These are phyloP conservation scores for Prunus salicina DNA, from an alignment of 306 rosid genomes.

Conservation along the genomic window DNA sequence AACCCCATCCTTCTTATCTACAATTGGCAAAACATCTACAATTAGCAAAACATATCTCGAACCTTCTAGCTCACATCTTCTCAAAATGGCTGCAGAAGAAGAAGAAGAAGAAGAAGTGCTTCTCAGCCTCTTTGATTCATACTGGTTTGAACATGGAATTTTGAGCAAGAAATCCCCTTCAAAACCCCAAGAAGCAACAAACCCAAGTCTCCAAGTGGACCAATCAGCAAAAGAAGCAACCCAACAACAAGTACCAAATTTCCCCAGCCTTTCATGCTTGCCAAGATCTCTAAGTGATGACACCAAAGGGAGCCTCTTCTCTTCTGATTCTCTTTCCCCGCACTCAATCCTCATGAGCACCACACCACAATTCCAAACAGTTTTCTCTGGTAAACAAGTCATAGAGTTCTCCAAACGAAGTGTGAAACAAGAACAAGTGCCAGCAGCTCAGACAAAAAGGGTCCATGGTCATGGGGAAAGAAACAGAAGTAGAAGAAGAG, in stretches of 20 bases:
- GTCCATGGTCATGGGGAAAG: neutral
- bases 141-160: conserved; percentile 52
- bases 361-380: conserved; percentile 36
- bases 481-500: conserved; percentile 7
- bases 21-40: neutral
- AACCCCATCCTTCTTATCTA: neutral
- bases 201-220: conserved; percentile 5
- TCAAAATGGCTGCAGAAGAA: conserved; percentile 37
- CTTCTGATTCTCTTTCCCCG: conserved; percentile 20
- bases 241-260: conserved; percentile 5
- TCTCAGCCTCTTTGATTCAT: conserved; percentile 51
- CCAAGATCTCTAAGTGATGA: conserved; percentile 54
- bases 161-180: conserved; percentile 31
- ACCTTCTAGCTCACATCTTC: neutral
- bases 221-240: neutral
- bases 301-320: conserved; percentile 19
- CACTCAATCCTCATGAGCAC: conserved; percentile 27
- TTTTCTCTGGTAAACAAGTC: conserved; percentile 47
- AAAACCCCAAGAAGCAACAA: conserved; percentile 7
- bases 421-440: neutral
- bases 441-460: conserved; percentile 1
- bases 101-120: conserved; percentile 40
- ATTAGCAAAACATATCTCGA: neutral
- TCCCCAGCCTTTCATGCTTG: neutral
- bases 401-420: conserved; percentile 23